Evolutionary conservation across 1,284 basidiomycete genomes (phyloP).

Genomic region (Heterobasidion occidentale): DNA sequence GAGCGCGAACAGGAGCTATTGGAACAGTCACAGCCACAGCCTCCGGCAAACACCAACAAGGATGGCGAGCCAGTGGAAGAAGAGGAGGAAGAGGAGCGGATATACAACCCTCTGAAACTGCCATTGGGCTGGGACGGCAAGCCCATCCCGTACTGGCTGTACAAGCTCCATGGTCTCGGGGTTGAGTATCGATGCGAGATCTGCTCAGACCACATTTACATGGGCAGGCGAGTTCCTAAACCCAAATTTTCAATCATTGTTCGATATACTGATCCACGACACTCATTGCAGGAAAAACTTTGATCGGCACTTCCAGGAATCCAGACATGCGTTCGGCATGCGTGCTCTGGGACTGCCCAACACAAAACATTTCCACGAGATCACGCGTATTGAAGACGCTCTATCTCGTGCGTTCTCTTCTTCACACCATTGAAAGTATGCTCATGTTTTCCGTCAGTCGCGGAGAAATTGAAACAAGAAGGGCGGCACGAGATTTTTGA

Average conservation of each 20-base stretch:
- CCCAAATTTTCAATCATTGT: neutral
- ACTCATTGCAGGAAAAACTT: constrained; percentile 73
- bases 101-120: constrained; percentile 97
- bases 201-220: constrained; percentile 92
- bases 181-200: constrained; percentile 98
- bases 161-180: constrained; percentile 95
- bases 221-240: constrained; percentile 63
- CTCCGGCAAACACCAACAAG: constrained; percentile 37
- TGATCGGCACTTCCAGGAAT: constrained; percentile 93
- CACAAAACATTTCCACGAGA: constrained; percentile 98
- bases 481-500: constrained; percentile 86
- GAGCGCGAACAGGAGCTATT: constrained; percentile 92
- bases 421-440: neutral
- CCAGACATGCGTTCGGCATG: constrained; percentile 97
- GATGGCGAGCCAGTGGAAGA: constrained; percentile 59
- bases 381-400: constrained; percentile 95
- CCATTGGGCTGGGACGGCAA: constrained; percentile 98
- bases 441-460: constrained; percentile 45
- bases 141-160: constrained; percentile 98
- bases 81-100: constrained; percentile 89
- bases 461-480: constrained; percentile 92
- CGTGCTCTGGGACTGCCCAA: constrained; percentile 95
- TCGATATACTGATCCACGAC: neutral
- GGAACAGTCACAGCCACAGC: constrained; percentile 71
- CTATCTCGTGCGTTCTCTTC: constrained; percentile 65